These are phyloP conservation scores for Rhodomyrtus psidioides DNA, from an alignment of 441 rosid genomes.

Conservation along the genomic window DNA sequence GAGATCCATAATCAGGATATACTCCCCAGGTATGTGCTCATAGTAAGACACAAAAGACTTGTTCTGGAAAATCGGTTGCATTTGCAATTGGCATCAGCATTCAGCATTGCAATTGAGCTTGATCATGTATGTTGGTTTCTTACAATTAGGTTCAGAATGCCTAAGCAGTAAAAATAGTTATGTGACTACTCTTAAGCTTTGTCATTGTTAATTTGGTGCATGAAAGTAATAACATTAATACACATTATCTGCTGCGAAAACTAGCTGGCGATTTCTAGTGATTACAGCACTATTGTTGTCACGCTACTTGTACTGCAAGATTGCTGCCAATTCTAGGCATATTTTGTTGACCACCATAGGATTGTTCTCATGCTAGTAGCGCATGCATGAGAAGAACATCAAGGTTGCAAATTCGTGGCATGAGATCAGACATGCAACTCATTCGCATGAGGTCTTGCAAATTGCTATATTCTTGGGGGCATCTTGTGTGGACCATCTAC, in stretches of 20 bases:
- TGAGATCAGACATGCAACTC: background rate
- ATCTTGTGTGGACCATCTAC: background rate
- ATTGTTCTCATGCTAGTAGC: background rate
- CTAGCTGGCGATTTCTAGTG: background rate
- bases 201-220: background rate
- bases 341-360: background rate
- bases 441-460: background rate
- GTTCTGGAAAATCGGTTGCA: background rate
- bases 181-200: background rate
- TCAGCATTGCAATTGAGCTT: background rate
- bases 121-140: background rate
- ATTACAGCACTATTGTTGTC: background rate
- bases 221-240: background rate
- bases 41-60: background rate
- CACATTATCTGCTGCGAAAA: background rate
- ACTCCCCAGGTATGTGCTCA: slow-evolving; percentile 66
- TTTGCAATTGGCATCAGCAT: background rate
- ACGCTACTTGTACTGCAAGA: background rate
- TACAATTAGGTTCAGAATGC: background rate
- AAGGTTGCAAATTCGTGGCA: background rate
- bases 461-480: background rate
- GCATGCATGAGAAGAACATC: background rate
- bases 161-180: background rate
- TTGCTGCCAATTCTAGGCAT: background rate
- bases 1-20: slow-evolving; percentile 89